phyloP scores from a whole-genome alignment of 2,329 filamentous ascomycete genomes.

The Macrophomina tecta region DNA sequence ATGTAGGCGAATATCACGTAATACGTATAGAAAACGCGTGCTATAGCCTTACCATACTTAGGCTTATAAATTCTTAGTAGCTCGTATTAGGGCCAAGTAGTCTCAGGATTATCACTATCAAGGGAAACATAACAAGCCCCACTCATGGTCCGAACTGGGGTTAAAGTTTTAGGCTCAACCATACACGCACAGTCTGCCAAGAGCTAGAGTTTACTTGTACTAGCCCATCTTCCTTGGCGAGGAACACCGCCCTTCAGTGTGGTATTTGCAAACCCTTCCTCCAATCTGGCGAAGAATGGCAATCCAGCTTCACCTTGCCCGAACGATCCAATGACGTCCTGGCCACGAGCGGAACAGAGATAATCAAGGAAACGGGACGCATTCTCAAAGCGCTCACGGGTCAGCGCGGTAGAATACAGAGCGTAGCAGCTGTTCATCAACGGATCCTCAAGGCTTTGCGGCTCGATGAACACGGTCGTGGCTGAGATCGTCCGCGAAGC shows the following conservation, averaged over 20 bases:
- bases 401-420: background rate
- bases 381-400: background rate
- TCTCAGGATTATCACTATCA: too few relatives aligned
- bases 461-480: background rate
- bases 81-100: too few relatives aligned
- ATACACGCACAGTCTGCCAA: too few relatives aligned
- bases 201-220: too few relatives aligned
- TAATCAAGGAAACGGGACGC: background rate
- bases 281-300: background rate
- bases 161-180: too few relatives aligned
- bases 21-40: too few relatives aligned
- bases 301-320: background rate
- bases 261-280: background rate
- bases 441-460: background rate
- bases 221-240: background rate
- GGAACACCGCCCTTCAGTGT: background rate
- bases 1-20: too few relatives aligned
- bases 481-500: background rate
- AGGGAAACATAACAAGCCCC: too few relatives aligned
- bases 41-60: too few relatives aligned
- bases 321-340: background rate
- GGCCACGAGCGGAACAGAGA: background rate
- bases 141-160: too few relatives aligned
- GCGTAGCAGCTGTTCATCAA: constrained; percentile 15
- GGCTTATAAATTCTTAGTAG: too few relatives aligned